phyloP scores from a whole-genome alignment of 2,329 filamentous ascomycete species.

The Curvularia spicifera region DNA sequence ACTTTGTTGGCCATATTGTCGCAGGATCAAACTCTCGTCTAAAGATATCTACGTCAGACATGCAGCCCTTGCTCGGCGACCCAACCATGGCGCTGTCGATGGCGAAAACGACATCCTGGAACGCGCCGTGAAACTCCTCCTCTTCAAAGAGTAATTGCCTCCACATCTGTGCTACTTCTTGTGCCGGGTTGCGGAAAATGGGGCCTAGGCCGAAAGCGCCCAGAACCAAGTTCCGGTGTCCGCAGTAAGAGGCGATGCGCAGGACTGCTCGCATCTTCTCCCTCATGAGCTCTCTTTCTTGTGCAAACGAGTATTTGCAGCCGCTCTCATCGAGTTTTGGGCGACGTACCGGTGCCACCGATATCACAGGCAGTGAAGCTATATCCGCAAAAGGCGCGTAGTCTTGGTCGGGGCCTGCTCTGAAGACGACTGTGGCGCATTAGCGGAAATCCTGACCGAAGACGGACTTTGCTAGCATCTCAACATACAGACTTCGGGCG shows the following conservation, averaged over 20 bases:
- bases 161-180: slow-evolving; percentile 55
- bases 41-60: slow-evolving; percentile 51
- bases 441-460: slow-evolving; percentile 1
- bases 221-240: slow-evolving; percentile 50
- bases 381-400: slow-evolving; percentile 54
- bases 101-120: slow-evolving; percentile 55
- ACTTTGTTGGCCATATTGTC: slow-evolving; percentile 48
- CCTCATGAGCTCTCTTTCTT: slow-evolving; percentile 73
- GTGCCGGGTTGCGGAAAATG: slow-evolving; percentile 54
- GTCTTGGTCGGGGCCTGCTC: slow-evolving; percentile 64
- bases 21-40: slow-evolving; percentile 48
- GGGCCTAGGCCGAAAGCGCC: slow-evolving; percentile 55
- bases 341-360: slow-evolving; percentile 72
- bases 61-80: slow-evolving; percentile 38
- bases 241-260: slow-evolving; percentile 65
- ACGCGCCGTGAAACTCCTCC: slow-evolving; percentile 53
- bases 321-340: slow-evolving; percentile 74
- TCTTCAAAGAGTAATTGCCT: slow-evolving; percentile 52
- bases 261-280: slow-evolving; percentile 76
- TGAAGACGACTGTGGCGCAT: slow-evolving; percentile 66
- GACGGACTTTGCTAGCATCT: slow-evolving; percentile 6
- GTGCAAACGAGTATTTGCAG: slow-evolving; percentile 72
- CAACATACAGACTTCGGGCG: slow-evolving; percentile 67
- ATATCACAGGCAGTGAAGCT: slow-evolving; percentile 70
- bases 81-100: slow-evolving; percentile 50